phyloP scores from a whole-genome alignment of 768 basidiomycete genomes.

The Coprinellus micaceus region DNA sequence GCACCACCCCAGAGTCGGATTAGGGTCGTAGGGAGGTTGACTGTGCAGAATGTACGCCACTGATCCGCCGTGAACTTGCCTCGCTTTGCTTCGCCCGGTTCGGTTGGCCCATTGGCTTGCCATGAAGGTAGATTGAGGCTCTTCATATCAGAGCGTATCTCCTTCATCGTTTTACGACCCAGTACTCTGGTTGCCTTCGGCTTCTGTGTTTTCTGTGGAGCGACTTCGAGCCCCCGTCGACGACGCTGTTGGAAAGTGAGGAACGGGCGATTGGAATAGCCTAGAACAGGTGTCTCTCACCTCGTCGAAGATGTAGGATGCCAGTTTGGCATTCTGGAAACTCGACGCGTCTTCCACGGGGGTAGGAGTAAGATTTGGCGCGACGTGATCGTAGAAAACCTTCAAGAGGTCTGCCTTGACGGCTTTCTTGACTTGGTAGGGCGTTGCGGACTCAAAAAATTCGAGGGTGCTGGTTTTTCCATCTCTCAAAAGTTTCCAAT shows the following conservation, averaged over 20 bases:
- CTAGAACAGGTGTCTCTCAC: too few species aligned
- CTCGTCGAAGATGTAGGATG: background rate
- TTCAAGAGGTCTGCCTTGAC: background rate
- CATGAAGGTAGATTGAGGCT: constrained; percentile 16
- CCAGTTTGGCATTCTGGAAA: background rate
- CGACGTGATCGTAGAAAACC: background rate
- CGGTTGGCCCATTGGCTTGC: constrained; percentile 12
- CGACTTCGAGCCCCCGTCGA: background rate
- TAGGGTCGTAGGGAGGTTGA: constrained; percentile 34
- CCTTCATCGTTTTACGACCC: background rate
- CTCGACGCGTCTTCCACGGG: background rate
- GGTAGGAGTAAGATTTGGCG: background rate
- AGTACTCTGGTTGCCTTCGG: background rate
- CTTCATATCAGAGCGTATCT: constrained; percentile 17
- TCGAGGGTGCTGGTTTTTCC: background rate
- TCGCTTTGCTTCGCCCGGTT: constrained; percentile 10
- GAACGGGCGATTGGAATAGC: background rate
- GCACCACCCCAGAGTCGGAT: constrained; percentile 30
- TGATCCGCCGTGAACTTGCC: constrained; percentile 32
- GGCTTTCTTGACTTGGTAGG: background rate
- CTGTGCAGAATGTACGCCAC: constrained; percentile 23
- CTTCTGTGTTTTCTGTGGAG: background rate
- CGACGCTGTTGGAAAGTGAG: background rate
- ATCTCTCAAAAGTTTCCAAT: background rate
- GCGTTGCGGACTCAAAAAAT: background rate